Evolutionary conservation across 805 yeast genomes (phyloP), one percentile per base, ranked within the genome.

Genomic region (Ogataea salicorniae): DNA sequence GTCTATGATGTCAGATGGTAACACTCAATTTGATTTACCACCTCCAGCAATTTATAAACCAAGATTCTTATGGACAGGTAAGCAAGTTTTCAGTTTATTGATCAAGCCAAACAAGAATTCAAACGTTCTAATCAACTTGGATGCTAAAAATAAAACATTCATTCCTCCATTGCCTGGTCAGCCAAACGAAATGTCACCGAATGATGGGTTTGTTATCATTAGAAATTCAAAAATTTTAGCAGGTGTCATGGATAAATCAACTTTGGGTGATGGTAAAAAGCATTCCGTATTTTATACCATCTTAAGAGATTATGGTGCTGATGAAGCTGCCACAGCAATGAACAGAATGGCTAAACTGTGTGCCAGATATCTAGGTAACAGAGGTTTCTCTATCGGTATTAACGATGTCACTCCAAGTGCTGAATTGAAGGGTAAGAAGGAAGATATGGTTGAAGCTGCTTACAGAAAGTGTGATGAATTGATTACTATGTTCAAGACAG

Each of bases 271-370:
- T 68, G 99, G 99, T 69, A 94, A 95, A 66, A 94, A 94, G 66
- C 95, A 88, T 62, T 90, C 97, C 6, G 96, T 94, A 0, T 94
- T 94, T 61, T 94, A 95, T 64, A 89, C 97, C 0, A 94, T 94
- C 54, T 70, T 94, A 50, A 77, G 99, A 69, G 99, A 94, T 64
- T 91, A 84, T 65, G 99, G 99, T n/a, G 87, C 99, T 6, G 85
- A 83, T 55, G 97, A 86, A 58, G 98, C 99, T 1, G 97, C 97
- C 3, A 73, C 71, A 23, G 96, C 98, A 6, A 94, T 94, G 99
- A 92, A 95, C 68, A 76, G 99, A 64, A 91, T 94, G 98, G 97
- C 99, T n/a, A 95, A 95, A 69, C 70, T 95, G 58, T 91, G 98
- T 75, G 98, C 99, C 1, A 75, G 99, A 60, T 94, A 70, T 66